phyloP scores from a whole-genome alignment of 1,139 yeast genomes.

The Zygosaccharomyces sapae region DNA sequence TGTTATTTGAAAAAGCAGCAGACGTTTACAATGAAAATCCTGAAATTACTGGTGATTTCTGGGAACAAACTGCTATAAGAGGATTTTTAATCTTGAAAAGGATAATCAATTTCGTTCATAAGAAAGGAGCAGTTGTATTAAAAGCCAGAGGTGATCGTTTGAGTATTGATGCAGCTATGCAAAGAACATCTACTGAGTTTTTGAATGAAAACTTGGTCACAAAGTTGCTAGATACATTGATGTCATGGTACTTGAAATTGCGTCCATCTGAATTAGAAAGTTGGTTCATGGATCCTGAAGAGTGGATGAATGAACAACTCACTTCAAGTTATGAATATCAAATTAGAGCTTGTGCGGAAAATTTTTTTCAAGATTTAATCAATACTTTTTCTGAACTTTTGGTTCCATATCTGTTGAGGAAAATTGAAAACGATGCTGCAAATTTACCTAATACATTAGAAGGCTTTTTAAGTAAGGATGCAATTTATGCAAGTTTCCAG shows the following conservation, averaged over 20 bases:
- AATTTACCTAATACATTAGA: conserved; percentile 38
- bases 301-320: conserved; percentile 81
- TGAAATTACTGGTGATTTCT: conserved; percentile 54
- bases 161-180: conserved; percentile 58
- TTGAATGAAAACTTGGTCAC: conserved; percentile 55
- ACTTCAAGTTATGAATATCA: conserved; percentile 79
- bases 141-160: conserved; percentile 56
- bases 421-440: conserved; percentile 48
- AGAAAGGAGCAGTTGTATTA: conserved; percentile 61
- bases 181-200: conserved; percentile 48
- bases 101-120: conserved; percentile 56
- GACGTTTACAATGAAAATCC: conserved; percentile 48
- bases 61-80: conserved; percentile 74
- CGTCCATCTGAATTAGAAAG: conserved; percentile 71
- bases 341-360: conserved; percentile 83
- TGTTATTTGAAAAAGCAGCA: conserved; percentile 61
- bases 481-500: conserved; percentile 78
- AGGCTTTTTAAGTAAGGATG: conserved; percentile 66
- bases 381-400: conserved; percentile 57
- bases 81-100: conserved; percentile 64
- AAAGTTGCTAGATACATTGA: conserved; percentile 60
- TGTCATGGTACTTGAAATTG: conserved; percentile 67
- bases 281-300: conserved; percentile 90
- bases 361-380: conserved; percentile 72
- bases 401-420: conserved; percentile 57